Evolutionary conservation across 78 protist genomes (phyloP).

Genomic region (Dictyostelium brefeldianum): DNA sequence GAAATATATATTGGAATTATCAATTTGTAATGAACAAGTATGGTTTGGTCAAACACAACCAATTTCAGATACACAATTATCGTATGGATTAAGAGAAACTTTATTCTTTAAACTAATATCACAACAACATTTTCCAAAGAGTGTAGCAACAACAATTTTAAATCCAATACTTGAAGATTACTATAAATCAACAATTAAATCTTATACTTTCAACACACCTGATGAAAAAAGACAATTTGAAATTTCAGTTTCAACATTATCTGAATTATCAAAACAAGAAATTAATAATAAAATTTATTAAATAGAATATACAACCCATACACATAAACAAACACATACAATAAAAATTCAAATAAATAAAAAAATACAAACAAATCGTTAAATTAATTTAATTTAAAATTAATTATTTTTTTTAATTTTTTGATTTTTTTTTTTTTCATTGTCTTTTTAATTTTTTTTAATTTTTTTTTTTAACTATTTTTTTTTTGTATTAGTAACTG

Average conservation of each 20-base stretch:
- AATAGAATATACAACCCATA: not conserved
- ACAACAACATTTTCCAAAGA: not conserved
- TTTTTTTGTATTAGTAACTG: not conserved
- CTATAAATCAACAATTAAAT: not conserved
- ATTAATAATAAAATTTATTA: not conserved
- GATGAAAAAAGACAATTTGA: slow-evolving; percentile 32
- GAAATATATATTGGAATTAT: not conserved
- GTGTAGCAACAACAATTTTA: not conserved
- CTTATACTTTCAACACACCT: not conserved
- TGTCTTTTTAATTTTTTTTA: not conserved
- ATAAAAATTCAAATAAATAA: not conserved
- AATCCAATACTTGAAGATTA: not conserved
- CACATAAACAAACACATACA: not conserved
- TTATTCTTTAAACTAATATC: not conserved
- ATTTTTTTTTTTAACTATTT: not conserved
- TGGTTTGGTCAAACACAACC: not conserved
- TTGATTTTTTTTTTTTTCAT: not conserved
- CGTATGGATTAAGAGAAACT: not conserved
- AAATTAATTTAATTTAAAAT: not conserved
- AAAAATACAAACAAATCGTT: not conserved
- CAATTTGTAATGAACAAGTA: not conserved
- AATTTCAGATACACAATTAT: slow-evolving; percentile 20
- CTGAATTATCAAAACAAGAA: not conserved
- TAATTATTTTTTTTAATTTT: not conserved
- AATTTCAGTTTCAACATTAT: not conserved